Evolutionary conservation across 176 grass and related monocot species (phyloP).

Genomic region (Carex myosuroides): DNA sequence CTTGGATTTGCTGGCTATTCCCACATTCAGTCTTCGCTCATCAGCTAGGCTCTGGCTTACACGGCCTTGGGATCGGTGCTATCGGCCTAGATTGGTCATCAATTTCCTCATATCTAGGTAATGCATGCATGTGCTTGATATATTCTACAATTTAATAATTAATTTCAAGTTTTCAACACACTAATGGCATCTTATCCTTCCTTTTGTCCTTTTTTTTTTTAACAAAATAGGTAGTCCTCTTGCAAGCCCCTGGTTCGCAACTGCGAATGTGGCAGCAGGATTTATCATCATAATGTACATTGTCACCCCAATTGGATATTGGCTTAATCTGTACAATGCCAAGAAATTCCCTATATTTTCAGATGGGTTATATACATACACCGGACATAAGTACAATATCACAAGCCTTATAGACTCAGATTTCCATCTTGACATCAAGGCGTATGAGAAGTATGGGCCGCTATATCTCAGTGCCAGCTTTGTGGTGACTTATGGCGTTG

Average conservation of each 20-base stretch:
- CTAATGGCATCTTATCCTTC: neutral
- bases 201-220: neutral
- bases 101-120: constrained; percentile 62
- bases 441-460: constrained; percentile 61
- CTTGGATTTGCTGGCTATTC: constrained; percentile 88
- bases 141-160: neutral
- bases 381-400: constrained; percentile 71
- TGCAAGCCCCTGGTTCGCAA: constrained; percentile 94
- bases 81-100: constrained; percentile 76
- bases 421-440: constrained; percentile 60
- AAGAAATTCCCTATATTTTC: constrained; percentile 85
- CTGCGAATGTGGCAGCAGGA: constrained; percentile 65
- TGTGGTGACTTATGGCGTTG: constrained; percentile 55
- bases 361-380: constrained; percentile 43
- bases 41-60: constrained; percentile 72
- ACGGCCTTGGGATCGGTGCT: constrained; percentile 59
- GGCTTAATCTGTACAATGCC: constrained; percentile 67
- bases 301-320: constrained; percentile 59
- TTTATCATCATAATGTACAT: constrained; percentile 71
- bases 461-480: constrained; percentile 81
- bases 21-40: constrained; percentile 60
- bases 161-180: neutral
- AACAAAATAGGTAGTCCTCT: constrained; percentile 48
- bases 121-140: neutral
- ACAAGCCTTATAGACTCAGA: constrained; percentile 55